Evolutionary conservation across 1,284 basidiomycete species (phyloP).

Genomic region (Cryptococcus jaspeensis): DNA sequence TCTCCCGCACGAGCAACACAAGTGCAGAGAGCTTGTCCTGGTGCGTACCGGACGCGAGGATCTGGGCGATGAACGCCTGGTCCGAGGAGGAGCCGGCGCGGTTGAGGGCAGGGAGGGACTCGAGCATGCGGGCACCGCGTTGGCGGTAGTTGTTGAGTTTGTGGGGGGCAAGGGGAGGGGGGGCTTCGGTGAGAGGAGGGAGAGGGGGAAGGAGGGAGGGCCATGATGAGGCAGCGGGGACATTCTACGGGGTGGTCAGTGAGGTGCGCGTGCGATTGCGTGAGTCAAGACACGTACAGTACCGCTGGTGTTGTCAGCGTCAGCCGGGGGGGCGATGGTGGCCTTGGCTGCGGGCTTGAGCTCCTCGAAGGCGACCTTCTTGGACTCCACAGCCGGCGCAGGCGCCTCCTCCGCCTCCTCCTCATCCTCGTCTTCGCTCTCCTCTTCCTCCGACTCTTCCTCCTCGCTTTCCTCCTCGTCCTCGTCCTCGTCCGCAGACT

Average conservation of each 20-base stretch:
- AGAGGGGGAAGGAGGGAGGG: slow-evolving; percentile 33
- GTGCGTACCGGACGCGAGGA: slow-evolving; percentile 83
- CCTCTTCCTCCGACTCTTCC: slow-evolving; percentile 28
- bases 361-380: slow-evolving; percentile 23
- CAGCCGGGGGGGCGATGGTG: not conserved
- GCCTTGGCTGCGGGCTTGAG: not conserved
- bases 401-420: slow-evolving; percentile 40
- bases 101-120: slow-evolving; percentile 35
- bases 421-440: slow-evolving; percentile 32
- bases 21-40: slow-evolving; percentile 91
- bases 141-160: slow-evolving; percentile 34
- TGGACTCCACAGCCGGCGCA: too few relatives aligned
- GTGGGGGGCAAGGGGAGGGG: slow-evolving; percentile 22
- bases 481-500: slow-evolving; percentile 46
- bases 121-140: slow-evolving; percentile 32
- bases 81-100: slow-evolving; percentile 60
- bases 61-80: slow-evolving; percentile 74
- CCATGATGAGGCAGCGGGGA: slow-evolving; percentile 37
- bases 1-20: slow-evolving; percentile 84
- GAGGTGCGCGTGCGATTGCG: too few relatives aligned
- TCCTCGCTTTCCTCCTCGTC: slow-evolving; percentile 42
- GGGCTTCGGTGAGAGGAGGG: slow-evolving; percentile 21
- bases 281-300: slow-evolving; percentile 18
- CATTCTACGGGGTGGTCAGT: slow-evolving; percentile 14
- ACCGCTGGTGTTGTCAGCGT: slow-evolving; percentile 29